phyloP scores from a whole-genome alignment of 345 rosid species.

The Eucalyptus microcorys region DNA sequence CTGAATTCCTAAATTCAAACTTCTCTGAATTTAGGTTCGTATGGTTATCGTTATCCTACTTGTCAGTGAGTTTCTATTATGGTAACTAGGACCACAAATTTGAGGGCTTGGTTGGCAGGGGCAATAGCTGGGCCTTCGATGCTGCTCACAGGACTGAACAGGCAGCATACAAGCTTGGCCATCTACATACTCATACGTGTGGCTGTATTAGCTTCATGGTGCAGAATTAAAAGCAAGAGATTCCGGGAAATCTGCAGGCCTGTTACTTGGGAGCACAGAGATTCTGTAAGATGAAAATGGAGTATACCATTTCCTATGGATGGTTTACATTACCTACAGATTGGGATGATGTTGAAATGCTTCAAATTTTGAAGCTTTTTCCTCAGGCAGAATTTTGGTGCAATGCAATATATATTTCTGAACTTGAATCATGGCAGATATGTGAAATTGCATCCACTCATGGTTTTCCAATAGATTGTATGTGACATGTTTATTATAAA shows the following conservation, averaged over 20 bases:
- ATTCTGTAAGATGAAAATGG: constrained; percentile 40
- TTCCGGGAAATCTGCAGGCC: constrained; percentile 76
- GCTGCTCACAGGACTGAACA: constrained; percentile 74
- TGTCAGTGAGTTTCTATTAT: neutral
- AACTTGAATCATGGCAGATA: neutral
- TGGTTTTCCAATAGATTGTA: neutral
- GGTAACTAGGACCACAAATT: constrained; percentile 57
- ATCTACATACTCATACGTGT: constrained; percentile 88
- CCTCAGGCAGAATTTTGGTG: neutral
- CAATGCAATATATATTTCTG: neutral
- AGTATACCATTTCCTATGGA: neutral
- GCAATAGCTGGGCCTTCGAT: constrained; percentile 86
- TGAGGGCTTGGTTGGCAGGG: constrained; percentile 86
- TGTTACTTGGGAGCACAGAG: constrained; percentile 97
- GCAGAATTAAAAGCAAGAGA: constrained; percentile 81
- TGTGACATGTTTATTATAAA: neutral
- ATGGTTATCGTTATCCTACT: neutral
- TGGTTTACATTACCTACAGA: neutral
- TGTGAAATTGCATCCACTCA: neutral
- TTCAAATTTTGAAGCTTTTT: neutral
- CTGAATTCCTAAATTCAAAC: neutral
- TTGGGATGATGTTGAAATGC: neutral
- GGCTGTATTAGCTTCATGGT: constrained; percentile 72
- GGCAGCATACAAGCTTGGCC: constrained; percentile 79
- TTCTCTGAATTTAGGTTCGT: neutral